A percentile compares a stretch with the other conserved stretches of the same genome.
These are phyloP conservation scores for Apiotrichum mycotoxinovorans DNA, from an alignment of 1,284 basidiomycete genomes.

Conservation along the genomic window DNA sequence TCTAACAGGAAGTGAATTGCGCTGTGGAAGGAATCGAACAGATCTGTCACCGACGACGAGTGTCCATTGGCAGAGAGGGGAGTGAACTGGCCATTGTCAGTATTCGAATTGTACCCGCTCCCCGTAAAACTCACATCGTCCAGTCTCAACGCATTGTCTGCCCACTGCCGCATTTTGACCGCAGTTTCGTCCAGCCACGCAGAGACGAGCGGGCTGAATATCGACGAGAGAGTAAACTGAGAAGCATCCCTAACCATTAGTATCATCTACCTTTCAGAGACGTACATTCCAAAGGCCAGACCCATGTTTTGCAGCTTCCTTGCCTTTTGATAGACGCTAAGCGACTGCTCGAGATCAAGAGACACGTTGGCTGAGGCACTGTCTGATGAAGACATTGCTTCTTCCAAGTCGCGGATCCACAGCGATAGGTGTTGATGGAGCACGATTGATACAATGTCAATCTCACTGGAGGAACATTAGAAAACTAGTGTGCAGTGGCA, in stretches of 20 bases:
- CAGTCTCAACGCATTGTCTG: constrained; percentile 78
- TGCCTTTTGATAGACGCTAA: constrained; percentile 70
- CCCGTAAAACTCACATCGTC: constrained; percentile 64
- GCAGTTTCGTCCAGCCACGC: constrained; percentile 90
- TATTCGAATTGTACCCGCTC: not conserved
- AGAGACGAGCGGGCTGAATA: constrained; percentile 84
- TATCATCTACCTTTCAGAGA: not conserved
- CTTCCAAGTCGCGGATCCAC: constrained; percentile 71
- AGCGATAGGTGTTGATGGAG: constrained; percentile 70
- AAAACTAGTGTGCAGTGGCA: not conserved
- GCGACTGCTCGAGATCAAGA: constrained; percentile 81
- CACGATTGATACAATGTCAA: constrained; percentile 77
- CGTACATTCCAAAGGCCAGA: constrained; percentile 59
- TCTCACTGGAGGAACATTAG: constrained; percentile 52
- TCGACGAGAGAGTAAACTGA: constrained; percentile 63
- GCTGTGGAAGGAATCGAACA: constrained; percentile 90
- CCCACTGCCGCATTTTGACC: constrained; percentile 89
- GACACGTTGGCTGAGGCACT: constrained; percentile 53
- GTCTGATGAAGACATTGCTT: constrained; percentile 47
- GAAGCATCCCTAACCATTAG: constrained; percentile 17
- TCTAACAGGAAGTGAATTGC: constrained; percentile 84
- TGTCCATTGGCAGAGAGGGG: constrained; percentile 79
- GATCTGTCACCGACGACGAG: constrained; percentile 91
- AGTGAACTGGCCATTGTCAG: constrained; percentile 60
- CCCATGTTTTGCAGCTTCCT: constrained; percentile 66